Evolutionary conservation across 192 early-diverging fungal genomes (phyloP).

Genomic region (Mortierella alpina): DNA sequence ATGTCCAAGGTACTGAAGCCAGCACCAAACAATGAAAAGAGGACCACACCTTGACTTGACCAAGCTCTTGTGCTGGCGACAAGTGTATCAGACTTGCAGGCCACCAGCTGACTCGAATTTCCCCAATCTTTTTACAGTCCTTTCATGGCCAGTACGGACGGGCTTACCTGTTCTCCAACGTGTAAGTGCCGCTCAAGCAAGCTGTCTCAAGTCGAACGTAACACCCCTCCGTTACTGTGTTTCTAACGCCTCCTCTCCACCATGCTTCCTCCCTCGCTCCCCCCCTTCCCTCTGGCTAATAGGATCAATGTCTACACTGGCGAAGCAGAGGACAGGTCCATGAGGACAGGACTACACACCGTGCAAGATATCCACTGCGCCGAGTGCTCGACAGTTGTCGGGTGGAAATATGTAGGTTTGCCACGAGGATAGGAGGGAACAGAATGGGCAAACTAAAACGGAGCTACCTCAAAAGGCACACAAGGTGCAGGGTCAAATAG

Average conservation of each 20-base stretch:
- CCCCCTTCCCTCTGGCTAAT: background rate
- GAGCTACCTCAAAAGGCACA: no score
- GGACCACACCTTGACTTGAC: background rate
- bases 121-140: constrained; percentile 32
- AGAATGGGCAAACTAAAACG: no score
- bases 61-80: background rate
- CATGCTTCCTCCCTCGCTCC: background rate
- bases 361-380: constrained; percentile 77
- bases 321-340: constrained; percentile 62
- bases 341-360: constrained; percentile 82
- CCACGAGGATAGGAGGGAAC: no score
- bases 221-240: constrained; percentile 7
- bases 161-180: constrained; percentile 74
- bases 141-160: constrained; percentile 72
- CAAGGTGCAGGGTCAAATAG: no score
- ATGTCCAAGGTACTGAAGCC: constrained; percentile 58
- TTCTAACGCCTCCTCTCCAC: constrained; percentile 2
- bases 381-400: constrained; percentile 60
- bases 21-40: background rate
- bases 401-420: constrained; percentile 72
- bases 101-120: background rate
- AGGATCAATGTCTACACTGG: constrained; percentile 71
- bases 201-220: background rate
- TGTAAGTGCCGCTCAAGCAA: constrained; percentile 49
- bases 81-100: background rate